Conservation (phyloP, 441 rosid genomes). For the Jatropha multifida region DNA sequence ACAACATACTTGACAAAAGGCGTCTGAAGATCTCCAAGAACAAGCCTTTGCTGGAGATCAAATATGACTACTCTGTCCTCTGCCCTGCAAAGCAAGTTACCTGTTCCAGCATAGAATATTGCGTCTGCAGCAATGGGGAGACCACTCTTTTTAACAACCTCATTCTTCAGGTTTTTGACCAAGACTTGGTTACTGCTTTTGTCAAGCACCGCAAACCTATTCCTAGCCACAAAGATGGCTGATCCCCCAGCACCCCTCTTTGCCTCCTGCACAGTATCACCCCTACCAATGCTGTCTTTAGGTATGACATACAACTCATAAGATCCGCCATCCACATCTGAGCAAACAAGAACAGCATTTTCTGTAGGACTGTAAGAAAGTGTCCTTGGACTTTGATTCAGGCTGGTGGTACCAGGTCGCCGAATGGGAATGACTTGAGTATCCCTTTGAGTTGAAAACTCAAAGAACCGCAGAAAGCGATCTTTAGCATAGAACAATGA, state of each 20-base stretch:
- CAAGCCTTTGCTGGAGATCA: conserved; percentile 80
- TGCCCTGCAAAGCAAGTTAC: conserved; percentile 71
- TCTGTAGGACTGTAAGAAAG: conserved; percentile 87
- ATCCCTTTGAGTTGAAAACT: conserved; percentile 68
- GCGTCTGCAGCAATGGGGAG: conserved; percentile 74
- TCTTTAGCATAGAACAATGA: conserved; percentile 72
- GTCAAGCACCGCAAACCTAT: conserved; percentile 81
- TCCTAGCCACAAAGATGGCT: conserved; percentile 74
- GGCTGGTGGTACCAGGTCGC: conserved; percentile 71
- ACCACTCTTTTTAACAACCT: conserved; percentile 63
- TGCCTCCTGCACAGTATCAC: conserved; percentile 73
- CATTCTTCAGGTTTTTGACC: conserved; percentile 68
- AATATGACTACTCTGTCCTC: conserved; percentile 75
- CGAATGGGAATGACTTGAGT: conserved; percentile 74
- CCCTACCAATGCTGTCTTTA: conserved; percentile 65
- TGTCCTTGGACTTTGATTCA: conserved; percentile 85
- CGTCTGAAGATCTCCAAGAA: conserved; percentile 78
- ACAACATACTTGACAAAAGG: conserved; percentile 72
- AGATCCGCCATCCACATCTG: conserved; percentile 87
- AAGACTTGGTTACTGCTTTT: conserved; percentile 68
- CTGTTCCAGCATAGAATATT: conserved; percentile 83
- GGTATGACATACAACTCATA: conserved; percentile 79
- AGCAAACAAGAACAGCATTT: conserved; percentile 75
- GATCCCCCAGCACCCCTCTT: conserved; percentile 77
- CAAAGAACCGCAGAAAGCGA: conserved; percentile 68